Conservation (phyloP, 2,329 filamentous ascomycete species). For the Paraphoma chrysanthemicola region DNA sequence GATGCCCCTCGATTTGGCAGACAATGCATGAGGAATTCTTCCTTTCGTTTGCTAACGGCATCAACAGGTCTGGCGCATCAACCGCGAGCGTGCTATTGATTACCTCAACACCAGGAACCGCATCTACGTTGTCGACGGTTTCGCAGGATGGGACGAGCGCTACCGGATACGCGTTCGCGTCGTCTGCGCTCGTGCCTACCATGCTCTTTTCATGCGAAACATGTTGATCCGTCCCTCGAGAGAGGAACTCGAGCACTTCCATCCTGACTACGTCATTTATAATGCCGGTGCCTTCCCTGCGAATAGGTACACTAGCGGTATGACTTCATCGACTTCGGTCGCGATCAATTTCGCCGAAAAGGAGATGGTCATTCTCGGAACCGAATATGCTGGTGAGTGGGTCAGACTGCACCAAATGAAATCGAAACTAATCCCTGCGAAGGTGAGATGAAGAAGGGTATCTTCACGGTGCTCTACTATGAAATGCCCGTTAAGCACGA, state of each 20-base stretch:
- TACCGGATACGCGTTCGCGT: conserved; percentile 98
- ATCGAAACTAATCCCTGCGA: too few species aligned
- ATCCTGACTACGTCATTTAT: conserved; percentile 99
- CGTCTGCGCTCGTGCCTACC: conserved; percentile 98
- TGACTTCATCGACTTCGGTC: conserved; percentile 98
- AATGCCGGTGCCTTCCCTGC: conserved; percentile 98
- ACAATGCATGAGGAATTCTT: background rate
- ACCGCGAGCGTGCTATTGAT: conserved; percentile 97
- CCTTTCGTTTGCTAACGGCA: conserved; percentile 8
- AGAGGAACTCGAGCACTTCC: conserved; percentile 95
- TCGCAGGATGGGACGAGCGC: conserved; percentile 97
- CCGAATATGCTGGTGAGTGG: conserved; percentile 82
- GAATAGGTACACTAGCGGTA: conserved; percentile 96
- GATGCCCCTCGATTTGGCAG: conserved; percentile 4
- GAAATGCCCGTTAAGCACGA: conserved; percentile 99
- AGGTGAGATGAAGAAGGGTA: conserved; percentile 90
- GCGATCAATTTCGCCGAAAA: conserved; percentile 99
- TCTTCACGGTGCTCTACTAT: conserved; percentile 99
- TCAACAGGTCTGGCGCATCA: conserved; percentile 95
- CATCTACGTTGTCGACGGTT: conserved; percentile 98
- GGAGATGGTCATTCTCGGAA: conserved; percentile 99
- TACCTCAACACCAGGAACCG: conserved; percentile 99
- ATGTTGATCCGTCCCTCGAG: conserved; percentile 96
- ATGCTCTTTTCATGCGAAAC: conserved; percentile 99
- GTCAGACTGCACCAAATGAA: too few species aligned